phyloP scores from a whole-genome alignment of 805 yeast genomes.

The Yarrowia deformans region DNA sequence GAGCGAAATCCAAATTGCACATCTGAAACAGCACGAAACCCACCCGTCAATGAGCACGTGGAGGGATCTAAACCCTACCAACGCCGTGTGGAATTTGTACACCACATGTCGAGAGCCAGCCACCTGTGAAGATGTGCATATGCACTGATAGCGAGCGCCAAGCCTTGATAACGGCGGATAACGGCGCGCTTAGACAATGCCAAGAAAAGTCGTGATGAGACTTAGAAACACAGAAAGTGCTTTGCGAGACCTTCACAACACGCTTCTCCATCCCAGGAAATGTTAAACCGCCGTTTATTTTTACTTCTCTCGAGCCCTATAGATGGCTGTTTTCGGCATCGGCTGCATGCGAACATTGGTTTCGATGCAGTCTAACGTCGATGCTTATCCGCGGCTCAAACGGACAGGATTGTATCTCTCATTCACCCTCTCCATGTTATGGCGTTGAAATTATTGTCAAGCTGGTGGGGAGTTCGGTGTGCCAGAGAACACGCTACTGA shows the following conservation, averaged over 20 bases:
- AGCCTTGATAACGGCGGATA: conserved; percentile 12
- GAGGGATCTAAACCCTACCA: background rate
- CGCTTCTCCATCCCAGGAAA: background rate
- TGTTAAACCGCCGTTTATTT: conserved; percentile 4
- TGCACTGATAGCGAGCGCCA: conserved; percentile 26
- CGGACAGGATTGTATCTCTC: too few species aligned
- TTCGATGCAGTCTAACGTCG: background rate
- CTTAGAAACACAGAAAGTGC: background rate
- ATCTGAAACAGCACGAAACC: background rate
- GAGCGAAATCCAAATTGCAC: background rate
- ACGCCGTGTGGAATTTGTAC: background rate
- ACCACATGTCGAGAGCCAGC: background rate
- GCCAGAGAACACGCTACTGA: too few species aligned
- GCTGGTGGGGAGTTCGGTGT: too few species aligned
- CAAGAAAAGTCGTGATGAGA: background rate
- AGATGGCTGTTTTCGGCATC: conserved; percentile 15
- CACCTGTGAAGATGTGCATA: background rate
- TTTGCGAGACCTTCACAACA: background rate
- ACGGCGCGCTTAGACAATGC: background rate
- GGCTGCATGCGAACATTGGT: conserved; percentile 11
- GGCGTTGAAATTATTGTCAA: too few species aligned
- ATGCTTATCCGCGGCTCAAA: background rate
- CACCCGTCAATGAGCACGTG: conserved; percentile 11
- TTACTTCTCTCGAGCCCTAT: conserved; percentile 3
- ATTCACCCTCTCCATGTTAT: too few species aligned